A percentile compares a stretch with the other conserved stretches of the same genome.
Conservation (phyloP, 225 moss, liverwort and hornwort genomes). For the Straminergon stramineum region DNA sequence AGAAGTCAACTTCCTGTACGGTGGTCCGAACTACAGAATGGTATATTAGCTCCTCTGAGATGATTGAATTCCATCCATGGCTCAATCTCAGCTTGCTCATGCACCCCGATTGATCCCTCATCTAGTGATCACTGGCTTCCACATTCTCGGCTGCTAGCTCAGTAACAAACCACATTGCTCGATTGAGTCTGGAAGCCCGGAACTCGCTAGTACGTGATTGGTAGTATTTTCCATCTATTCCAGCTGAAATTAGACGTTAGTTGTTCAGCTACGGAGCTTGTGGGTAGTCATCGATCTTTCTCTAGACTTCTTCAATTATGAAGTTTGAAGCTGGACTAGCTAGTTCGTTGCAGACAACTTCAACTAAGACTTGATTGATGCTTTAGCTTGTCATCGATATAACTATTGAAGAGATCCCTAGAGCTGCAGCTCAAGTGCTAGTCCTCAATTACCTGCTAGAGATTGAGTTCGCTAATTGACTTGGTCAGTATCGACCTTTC, state of each 20-base stretch:
- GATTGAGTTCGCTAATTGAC: too few relatives aligned
- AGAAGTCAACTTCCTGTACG: constrained; percentile 4
- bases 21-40: neutral
- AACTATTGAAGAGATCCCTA: too few relatives aligned
- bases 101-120: neutral
- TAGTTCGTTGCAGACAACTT: neutral
- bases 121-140: neutral
- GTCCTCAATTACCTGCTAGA: neutral
- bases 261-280: neutral
- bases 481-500: neutral
- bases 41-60: neutral
- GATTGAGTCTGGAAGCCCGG: neutral
- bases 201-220: neutral
- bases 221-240: neutral
- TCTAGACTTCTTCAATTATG: neutral
- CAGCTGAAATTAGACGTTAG: neutral
- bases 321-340: neutral
- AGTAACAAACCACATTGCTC: neutral
- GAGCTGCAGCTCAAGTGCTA: neutral
- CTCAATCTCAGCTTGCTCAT: neutral
- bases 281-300: neutral
- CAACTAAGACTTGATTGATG: neutral
- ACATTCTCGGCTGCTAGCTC: neutral
- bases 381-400: neutral
- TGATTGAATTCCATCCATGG: neutral